These are phyloP conservation scores for Eucalyptus erythrocorys DNA, from an alignment of 345 rosid species.

Conservation along the genomic window DNA sequence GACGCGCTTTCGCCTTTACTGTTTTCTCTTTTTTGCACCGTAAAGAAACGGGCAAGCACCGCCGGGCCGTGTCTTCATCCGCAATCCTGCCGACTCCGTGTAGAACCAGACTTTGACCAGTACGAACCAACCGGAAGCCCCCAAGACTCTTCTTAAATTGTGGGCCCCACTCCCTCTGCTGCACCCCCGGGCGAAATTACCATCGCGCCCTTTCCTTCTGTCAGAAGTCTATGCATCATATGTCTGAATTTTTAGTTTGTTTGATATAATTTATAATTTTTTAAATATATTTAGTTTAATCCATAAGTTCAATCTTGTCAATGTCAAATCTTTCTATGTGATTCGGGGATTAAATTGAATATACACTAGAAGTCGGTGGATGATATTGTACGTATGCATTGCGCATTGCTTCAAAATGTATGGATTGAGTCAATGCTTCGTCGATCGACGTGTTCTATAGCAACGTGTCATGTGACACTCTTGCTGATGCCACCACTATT, in stretches of 20 bases:
- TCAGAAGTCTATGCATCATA: no score
- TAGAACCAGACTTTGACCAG: background rate
- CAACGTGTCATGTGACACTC: rapidly evolving
- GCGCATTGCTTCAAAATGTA: no score
- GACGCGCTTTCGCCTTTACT: background rate
- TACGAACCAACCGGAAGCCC: background rate
- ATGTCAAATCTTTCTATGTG: no score
- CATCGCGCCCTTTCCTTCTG: background rate
- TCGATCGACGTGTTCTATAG: no score
- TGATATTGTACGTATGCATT: no score
- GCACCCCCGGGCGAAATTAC: background rate
- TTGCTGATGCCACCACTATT: background rate
- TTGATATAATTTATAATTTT: no score
- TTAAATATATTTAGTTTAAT: no score
- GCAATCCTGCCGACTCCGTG: background rate
- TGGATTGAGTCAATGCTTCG: rapidly evolving
- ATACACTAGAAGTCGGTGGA: no score
- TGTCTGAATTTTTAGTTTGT: no score
- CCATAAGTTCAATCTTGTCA: no score
- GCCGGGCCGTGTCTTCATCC: background rate
- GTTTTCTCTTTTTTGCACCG: background rate
- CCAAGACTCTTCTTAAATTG: background rate
- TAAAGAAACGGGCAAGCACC: background rate
- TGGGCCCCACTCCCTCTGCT: background rate
- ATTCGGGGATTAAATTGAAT: background rate